Evolutionary conservation across 768 basidiomycete genomes (phyloP), one percentile per base, ranked within the genome.

Genomic region (Tricholoma bakamatsutake): DNA sequence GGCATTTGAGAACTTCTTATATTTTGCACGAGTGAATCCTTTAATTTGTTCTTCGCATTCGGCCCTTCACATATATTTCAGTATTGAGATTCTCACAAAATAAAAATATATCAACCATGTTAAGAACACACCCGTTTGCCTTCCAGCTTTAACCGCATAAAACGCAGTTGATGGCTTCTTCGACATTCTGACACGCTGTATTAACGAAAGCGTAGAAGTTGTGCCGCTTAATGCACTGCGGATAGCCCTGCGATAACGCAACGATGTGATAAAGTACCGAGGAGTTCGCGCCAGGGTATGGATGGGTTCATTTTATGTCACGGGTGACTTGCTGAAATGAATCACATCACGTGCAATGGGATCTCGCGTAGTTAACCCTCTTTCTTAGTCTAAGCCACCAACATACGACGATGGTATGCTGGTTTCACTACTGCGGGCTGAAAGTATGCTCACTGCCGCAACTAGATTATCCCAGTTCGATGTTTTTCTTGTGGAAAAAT

Each of bases 401-500:
- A 8, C 27, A 8, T 43, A 27, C 13, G 31, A 31, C 46, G 46
- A 48, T 48, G 46, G 46, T 31, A 31, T 31, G 27, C 13, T 27
- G 21, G 24, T 30, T 30, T 1, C 3, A 30, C 17, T 4, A 4
- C 46, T 27, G 4, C 27, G 30, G 46, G 46, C 30, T 28, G 45
- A 43, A 12, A 6, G 15, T n/a, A 47, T 10, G 30, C 15, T 40
- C 13, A 52, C 28, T 28, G 15, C 17, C 21, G 18, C 33, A 11
- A n/a, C 4, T 63, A 96, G 95, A 98, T 98, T 58, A 96, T 97
- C 60, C 94, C 95, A 46, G 91, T 98, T 7, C 85, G 95, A 42
- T 96, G 94, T 62, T 97, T 97, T 67, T 93, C 94, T 13, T 96
- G 93, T 66, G 96, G 96, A 45, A 98, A 98, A 72, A 94, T 98